Conservation (phyloP, 306 rosid genomes). For the Vigna reflexopilosa region DNA sequence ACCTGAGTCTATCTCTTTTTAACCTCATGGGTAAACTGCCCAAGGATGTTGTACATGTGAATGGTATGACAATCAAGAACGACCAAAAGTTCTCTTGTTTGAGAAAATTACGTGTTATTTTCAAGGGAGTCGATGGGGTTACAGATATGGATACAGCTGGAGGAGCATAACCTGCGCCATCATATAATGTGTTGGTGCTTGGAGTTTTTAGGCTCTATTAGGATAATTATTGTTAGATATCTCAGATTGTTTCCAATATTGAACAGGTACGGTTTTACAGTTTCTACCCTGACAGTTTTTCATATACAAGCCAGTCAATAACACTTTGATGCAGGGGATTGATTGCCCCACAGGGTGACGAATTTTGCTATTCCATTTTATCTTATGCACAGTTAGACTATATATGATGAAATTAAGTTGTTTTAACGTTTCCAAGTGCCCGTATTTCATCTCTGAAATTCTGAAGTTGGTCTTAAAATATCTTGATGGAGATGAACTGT, state of each 20-base stretch:
- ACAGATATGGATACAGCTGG: slow-evolving; percentile 92
- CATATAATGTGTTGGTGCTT: slow-evolving; percentile 30
- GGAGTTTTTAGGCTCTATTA: slow-evolving; percentile 35
- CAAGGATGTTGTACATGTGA: slow-evolving; percentile 76
- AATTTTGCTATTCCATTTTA: slow-evolving; percentile 29
- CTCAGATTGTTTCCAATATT: slow-evolving; percentile 41
- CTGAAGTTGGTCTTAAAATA: slow-evolving; percentile 1
- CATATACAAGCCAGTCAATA: slow-evolving; percentile 5
- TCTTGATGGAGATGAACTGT: slow-evolving; percentile 14
- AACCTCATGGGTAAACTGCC: slow-evolving; percentile 76
- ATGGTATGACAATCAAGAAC: slow-evolving; percentile 65
- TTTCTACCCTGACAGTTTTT: slow-evolving; percentile 47
- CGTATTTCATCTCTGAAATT: slow-evolving; percentile 25
- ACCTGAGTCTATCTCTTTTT: slow-evolving; percentile 67
- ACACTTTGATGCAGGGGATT: slow-evolving; percentile 28
- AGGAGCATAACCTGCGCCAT: slow-evolving; percentile 61
- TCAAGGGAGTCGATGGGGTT: slow-evolving; percentile 85
- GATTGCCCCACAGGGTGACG: slow-evolving; percentile 19
- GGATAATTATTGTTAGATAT: slow-evolving; percentile 36
- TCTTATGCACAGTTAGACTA: slow-evolving; percentile 14
- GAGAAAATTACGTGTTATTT: slow-evolving; percentile 77
- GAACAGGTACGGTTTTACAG: slow-evolving; percentile 50
- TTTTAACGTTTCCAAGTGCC: slow-evolving; percentile 9
- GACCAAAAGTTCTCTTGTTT: slow-evolving; percentile 66
- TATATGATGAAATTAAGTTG: slow-evolving; percentile 28